Percentiles rank a stretch among this genome's conserved stretches.
These are phyloP conservation scores for Hymenoscyphus infarciens DNA, from an alignment of 2,329 filamentous ascomycete species.

Conservation along the genomic window DNA sequence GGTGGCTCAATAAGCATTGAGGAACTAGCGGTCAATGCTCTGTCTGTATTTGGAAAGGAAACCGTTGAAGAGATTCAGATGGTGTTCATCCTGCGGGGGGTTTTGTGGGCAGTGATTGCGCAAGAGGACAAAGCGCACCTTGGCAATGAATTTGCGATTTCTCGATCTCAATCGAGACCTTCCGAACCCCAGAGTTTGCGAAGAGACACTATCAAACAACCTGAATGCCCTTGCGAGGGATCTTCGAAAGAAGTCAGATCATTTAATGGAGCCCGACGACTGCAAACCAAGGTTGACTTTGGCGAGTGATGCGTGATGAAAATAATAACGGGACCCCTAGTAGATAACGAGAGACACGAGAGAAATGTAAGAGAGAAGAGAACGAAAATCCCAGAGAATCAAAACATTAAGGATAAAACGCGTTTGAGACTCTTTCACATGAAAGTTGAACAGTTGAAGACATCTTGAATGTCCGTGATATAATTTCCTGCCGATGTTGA, in stretches of 20 bases:
- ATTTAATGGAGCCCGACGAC: not conserved
- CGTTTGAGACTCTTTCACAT: no score
- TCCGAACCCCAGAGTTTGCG: not conserved
- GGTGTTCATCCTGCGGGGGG: not conserved
- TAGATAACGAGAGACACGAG: constrained; percentile 1
- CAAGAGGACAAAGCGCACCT: not conserved
- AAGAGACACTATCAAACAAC: not conserved
- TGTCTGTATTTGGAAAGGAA: not conserved
- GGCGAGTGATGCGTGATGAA: not conserved
- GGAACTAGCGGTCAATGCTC: not conserved
- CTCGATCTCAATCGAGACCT: not conserved
- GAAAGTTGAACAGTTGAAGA: no score
- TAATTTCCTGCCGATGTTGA: no score
- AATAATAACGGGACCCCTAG: not conserved
- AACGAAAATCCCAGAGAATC: not conserved
- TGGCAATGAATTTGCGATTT: not conserved
- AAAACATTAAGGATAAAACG: not conserved
- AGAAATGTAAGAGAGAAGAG: not conserved
- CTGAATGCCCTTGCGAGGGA: not conserved
- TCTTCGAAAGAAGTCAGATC: not conserved
- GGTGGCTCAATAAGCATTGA: not conserved
- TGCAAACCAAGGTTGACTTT: not conserved
- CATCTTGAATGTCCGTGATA: no score
- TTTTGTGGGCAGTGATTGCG: not conserved
- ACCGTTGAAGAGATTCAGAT: not conserved